A percentile compares a stretch with the other conserved stretches of the same genome.
Evolutionary conservation across 768 basidiomycete genomes (phyloP).

Genomic region (Lactifluus volemus): DNA sequence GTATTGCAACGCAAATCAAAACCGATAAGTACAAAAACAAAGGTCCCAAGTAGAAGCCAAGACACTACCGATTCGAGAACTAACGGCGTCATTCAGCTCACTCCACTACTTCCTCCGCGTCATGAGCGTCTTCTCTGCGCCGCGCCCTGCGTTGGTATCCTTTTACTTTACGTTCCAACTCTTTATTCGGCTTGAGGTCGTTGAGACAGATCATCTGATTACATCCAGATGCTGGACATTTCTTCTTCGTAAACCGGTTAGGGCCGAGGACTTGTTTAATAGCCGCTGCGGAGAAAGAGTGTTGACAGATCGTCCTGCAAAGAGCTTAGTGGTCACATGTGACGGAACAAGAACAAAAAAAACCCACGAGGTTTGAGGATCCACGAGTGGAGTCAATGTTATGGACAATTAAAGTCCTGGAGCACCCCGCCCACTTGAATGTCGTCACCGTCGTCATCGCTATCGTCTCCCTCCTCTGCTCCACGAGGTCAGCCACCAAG

Average conservation of each 20-base stretch:
- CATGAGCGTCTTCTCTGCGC: conserved; percentile 30
- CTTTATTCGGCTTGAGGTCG: conserved; percentile 46
- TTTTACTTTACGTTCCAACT: conserved; percentile 54
- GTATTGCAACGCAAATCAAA: background rate
- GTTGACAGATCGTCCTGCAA: conserved; percentile 56
- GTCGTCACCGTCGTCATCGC: conserved; percentile 81
- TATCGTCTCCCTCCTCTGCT: conserved; percentile 74
- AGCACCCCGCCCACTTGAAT: conserved; percentile 81
- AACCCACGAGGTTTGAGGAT: conserved; percentile 80
- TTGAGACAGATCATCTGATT: conserved; percentile 43
- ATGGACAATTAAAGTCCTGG: conserved; percentile 84
- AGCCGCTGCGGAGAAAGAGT: conserved; percentile 71
- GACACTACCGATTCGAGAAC: background rate
- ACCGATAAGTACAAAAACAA: no score
- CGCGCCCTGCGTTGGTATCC: conserved; percentile 45
- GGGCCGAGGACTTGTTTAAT: conserved; percentile 54
- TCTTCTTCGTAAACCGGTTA: conserved; percentile 26
- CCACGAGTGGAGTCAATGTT: conserved; percentile 50
- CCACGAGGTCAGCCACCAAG: conserved; percentile 1
- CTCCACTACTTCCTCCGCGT: conserved; percentile 51
- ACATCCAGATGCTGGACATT: conserved; percentile 72
- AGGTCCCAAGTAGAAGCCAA: no score
- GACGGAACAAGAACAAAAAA: background rate
- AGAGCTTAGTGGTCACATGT: conserved; percentile 1
- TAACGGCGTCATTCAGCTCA: conserved; percentile 15